Conservation (phyloP, 2,329 filamentous ascomycete genomes). For the Fusarium sp. region DNA sequence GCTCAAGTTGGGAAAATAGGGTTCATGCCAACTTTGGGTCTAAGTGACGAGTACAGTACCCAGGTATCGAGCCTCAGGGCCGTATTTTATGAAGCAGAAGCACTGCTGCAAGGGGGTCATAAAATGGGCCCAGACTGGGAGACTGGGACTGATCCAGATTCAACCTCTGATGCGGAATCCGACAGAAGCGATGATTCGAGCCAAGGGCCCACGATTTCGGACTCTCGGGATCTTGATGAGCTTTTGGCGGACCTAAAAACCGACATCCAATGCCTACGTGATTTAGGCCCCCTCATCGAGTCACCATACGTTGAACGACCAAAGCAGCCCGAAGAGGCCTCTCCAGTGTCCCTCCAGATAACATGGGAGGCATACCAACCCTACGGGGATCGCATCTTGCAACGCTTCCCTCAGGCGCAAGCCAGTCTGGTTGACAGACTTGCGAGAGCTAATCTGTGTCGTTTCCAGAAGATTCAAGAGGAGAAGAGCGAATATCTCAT, state of each 20-base stretch:
- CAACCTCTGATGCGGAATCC: neutral
- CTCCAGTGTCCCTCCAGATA: neutral
- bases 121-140: neutral
- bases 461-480: neutral
- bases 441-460: neutral
- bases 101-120: neutral
- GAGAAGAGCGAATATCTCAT: neutral
- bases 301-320: neutral
- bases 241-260: neutral
- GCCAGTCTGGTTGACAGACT: neutral
- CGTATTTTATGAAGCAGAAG: neutral
- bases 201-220: neutral
- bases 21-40: neutral
- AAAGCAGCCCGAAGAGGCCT: neutral
- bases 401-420: neutral
- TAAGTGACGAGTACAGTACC: neutral
- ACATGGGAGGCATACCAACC: neutral
- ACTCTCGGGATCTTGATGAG: neutral
- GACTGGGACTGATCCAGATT: neutral
- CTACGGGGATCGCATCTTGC: neutral
- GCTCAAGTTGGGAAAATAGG: neutral
- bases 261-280: neutral
- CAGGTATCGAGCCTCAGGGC: neutral
- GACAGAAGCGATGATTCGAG: neutral
- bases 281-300: neutral